Evolutionary conservation across 2,329 filamentous ascomycete species (phyloP).

Genomic region (Ramularia collo-cygni): DNA sequence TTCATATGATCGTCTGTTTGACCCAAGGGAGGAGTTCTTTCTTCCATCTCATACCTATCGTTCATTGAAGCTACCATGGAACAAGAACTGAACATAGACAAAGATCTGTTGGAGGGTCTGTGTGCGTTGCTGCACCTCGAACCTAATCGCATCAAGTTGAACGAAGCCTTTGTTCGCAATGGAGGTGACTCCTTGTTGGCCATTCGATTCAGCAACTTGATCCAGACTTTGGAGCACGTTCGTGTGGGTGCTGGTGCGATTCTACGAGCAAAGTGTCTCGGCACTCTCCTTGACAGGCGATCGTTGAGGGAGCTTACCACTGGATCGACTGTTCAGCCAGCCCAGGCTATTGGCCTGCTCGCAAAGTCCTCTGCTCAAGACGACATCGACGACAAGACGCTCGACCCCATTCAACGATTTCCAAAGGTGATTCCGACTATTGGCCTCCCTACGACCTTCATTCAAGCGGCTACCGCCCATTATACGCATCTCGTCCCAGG

Average conservation of each 20-base stretch:
- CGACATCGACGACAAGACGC: constrained; percentile 1
- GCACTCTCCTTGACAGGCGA: constrained; percentile 3
- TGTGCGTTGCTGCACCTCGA: constrained; percentile 1
- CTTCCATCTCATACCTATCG: too few relatives aligned
- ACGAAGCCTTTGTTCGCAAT: constrained; percentile 4
- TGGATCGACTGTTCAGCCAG: background rate
- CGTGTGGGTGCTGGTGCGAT: constrained; percentile 1
- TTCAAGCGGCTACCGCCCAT: constrained; percentile 2
- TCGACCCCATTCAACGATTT: constrained; percentile 5
- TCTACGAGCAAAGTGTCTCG: constrained; percentile 1
- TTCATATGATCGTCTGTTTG: too few relatives aligned
- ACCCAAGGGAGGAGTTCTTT: too few relatives aligned
- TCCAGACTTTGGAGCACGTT: background rate
- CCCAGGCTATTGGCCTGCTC: background rate
- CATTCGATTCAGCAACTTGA: constrained; percentile 5
- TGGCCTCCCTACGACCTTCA: constrained; percentile 3
- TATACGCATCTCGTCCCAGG: constrained; percentile 5
- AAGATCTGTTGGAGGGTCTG: background rate
- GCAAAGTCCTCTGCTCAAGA: background rate
- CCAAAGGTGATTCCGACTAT: constrained; percentile 2
- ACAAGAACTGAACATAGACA: background rate
- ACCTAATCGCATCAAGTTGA: constrained; percentile 2
- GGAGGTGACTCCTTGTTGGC: constrained; percentile 4
- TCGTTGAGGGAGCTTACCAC: background rate
- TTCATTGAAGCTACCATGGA: too few relatives aligned